Conservation (phyloP, 2,329 filamentous ascomycete genomes). For the Boeremia exigua region DNA sequence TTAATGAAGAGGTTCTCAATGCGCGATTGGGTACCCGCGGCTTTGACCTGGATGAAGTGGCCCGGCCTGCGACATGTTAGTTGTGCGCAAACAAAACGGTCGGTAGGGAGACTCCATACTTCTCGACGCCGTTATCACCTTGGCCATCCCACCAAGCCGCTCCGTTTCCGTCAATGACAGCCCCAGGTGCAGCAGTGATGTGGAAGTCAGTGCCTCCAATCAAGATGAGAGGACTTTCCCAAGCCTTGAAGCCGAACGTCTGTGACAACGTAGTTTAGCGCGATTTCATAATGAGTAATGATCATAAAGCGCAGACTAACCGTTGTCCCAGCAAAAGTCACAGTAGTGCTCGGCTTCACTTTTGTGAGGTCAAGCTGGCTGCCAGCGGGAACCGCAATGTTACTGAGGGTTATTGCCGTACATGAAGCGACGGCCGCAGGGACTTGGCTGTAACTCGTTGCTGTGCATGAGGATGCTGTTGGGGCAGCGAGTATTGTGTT, state of each 20-base stretch:
- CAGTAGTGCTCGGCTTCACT: constrained; percentile 58
- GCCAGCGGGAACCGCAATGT: constrained; percentile 64
- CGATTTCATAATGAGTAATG: not conserved
- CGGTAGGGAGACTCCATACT: constrained; percentile 16
- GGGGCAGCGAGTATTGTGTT: not conserved
- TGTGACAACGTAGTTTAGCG: constrained; percentile 24
- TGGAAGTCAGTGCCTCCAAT: constrained; percentile 65
- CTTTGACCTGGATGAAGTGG: constrained; percentile 43
- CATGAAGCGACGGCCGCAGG: constrained; percentile 48
- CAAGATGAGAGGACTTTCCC: constrained; percentile 67
- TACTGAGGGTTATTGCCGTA: constrained; percentile 60
- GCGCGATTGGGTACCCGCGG: constrained; percentile 63
- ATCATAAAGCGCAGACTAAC: not conserved
- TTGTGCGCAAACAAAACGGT: not conserved
- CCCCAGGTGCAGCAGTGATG: constrained; percentile 63
- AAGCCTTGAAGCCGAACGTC: constrained; percentile 67
- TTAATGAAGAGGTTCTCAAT: constrained; percentile 59
- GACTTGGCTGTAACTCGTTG: not conserved
- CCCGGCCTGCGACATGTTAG: not conserved
- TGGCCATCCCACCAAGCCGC: constrained; percentile 56
- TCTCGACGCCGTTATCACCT: constrained; percentile 56
- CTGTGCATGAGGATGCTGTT: constrained; percentile 2
- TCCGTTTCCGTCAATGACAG: constrained; percentile 54
- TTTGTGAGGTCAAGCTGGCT: constrained; percentile 64
- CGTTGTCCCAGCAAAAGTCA: constrained; percentile 69